Evolutionary conservation across 1,139 yeast genomes (phyloP), one percentile per base, ranked within the genome.

Genomic region (Zygoascus meyerae): DNA sequence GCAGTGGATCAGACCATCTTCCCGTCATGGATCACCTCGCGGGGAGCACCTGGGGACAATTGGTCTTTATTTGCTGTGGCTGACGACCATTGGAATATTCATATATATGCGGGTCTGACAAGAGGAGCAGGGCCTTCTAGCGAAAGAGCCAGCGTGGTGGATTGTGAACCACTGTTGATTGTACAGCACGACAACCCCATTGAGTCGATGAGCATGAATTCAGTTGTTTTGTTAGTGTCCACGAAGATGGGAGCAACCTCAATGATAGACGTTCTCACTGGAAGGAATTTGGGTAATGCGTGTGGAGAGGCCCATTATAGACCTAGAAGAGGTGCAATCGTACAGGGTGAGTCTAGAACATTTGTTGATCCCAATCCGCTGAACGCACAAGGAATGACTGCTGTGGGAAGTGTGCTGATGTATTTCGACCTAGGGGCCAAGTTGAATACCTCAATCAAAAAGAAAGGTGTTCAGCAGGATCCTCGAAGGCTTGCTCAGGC

Each of bases 161-260:
- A 48, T 55, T 62, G 56, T 45, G 51, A 39, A 44, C 70, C 70
- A 0, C 57, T 59, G 1, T 59, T 55, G 54, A 66, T 57, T 56
- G 57, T 55, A 11, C 31, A 50, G 42, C 46, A 44, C 30, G 50
- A 44, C 34, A 31, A 33, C 11, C 34, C 48, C 12, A 41, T 48
- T 9, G 72, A 48, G 52, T 70, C 51, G 49, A 72, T 60, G 64
- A 77, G 63, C 44, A 68, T 52, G 32, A 71, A 69, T 47, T 59
- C 73, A 0, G 53, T 62, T 16, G 73, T 83, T 2, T 65, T 83
- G 5, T 70, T 80, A 1, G 69, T 81, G 2, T 84, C 85, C 0
- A 84, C 86, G 1, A 75, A 73, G 55, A 75, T 80, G 53, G 92
- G 92, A 15, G 72, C 70, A 51, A 73, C 81, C 4, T 77, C 80